Base-by-base conservation (phyloP, 2,329 filamentous ascomycete species). In the Fusarium setosum region DNA sequence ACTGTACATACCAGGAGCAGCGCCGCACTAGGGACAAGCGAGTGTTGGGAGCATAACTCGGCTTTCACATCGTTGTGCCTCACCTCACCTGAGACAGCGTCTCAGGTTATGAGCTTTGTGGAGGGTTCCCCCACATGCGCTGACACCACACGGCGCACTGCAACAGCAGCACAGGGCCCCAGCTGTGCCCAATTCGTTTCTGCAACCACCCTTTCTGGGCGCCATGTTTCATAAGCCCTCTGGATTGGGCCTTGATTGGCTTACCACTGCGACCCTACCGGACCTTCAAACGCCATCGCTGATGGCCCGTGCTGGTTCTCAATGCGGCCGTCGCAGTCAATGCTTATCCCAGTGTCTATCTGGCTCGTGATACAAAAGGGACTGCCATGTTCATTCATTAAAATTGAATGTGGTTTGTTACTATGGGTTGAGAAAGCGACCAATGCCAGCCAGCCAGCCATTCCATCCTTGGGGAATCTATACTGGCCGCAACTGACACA, bases 11-110 rank as follows among this genome's bases (percentile, higher is more conserved):
- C n/a, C n/a, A n/a, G n/a, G n/a, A n/a, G n/a, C n/a, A 31, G 40
- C 31, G 45, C 41, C 38, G 48, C 47, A 38, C 47, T 45, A 52
- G 37, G 40, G 18, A 34, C 31, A 35, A 49, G 21, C 21, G 21
- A 29, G 17, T 29, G 44, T 21, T 50, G 31, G 24, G 40, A 18
- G 38, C 21, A 20, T 38, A 20, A 42, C 20, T n/a, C 29, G 48
- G 38, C 45, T 48, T 44, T 32, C 38, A 42, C 35, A 49, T 63
- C 52, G 65, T 56, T 56, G 47, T 56, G 45, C 66, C 63, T 70
- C 61, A 71, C 58, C 65, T 73, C 69, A 77, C 75, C 75, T 77
- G 75, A 77, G 75, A 77, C 75, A 55, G 2, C 50, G 75, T 77
- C 74, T 76, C 75, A 76, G 75, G 75, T 76, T 67, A 67, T 61